phyloP scores from a whole-genome alignment of 2,329 filamentous ascomycete species.

The Sphaerulina populicola region DNA sequence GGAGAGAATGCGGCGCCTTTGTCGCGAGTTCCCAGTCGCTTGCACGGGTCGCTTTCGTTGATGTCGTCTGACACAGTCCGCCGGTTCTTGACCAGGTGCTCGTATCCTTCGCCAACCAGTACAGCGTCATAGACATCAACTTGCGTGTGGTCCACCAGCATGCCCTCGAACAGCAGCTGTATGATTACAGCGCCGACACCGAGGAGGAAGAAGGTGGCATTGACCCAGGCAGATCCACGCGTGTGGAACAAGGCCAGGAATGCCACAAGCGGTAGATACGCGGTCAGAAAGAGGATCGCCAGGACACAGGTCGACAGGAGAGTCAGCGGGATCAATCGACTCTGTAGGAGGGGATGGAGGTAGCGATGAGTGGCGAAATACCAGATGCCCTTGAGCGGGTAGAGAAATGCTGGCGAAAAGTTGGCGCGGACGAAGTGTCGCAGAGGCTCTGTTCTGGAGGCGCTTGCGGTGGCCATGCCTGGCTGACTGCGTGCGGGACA shows the following conservation, averaged over 20 bases:
- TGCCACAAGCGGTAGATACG: constrained; percentile 80
- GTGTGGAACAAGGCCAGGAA: constrained; percentile 83
- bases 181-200: constrained; percentile 56
- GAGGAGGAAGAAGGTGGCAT: constrained; percentile 75
- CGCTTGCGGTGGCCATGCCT: constrained; percentile 8
- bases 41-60: constrained; percentile 63
- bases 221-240: constrained; percentile 72
- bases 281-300: constrained; percentile 74
- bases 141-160: constrained; percentile 60
- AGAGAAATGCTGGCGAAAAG: constrained; percentile 31
- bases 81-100: constrained; percentile 54
- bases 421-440: constrained; percentile 27
- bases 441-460: constrained; percentile 2
- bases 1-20: constrained; percentile 70
- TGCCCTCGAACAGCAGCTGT: constrained; percentile 47
- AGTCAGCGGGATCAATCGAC: constrained; percentile 69
- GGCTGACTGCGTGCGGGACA: not conserved
- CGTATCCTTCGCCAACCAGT: constrained; percentile 64
- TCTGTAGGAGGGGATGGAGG: constrained; percentile 71
- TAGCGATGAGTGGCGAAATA: constrained; percentile 72
- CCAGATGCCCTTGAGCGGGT: constrained; percentile 55
- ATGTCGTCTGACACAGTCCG: constrained; percentile 60
- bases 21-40: constrained; percentile 74
- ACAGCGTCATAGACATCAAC: constrained; percentile 76
- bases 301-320: constrained; percentile 78